Evolutionary conservation across 768 basidiomycete species (phyloP), one percentile per base, ranked within the genome.

Genomic region (Auricularia sp.): DNA sequence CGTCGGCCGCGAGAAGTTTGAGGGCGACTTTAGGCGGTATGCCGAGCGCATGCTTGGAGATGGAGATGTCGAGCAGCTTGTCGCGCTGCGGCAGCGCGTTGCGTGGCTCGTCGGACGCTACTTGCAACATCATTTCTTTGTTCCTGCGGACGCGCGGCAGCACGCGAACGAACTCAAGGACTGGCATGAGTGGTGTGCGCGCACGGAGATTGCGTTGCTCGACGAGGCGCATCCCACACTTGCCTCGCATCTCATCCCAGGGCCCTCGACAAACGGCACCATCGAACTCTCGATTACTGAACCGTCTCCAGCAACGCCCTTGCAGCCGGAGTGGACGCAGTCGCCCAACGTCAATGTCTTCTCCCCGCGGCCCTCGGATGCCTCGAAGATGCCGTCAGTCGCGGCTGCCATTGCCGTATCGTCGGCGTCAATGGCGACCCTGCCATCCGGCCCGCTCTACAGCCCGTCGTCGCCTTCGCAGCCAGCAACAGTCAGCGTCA

Each of bases 21-120:
- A 91, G 72, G 70, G 72, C n/a, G 90, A 92, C 71, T 83, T 91
- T 60, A 74, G 81, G 36, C 79, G 88, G 36, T 86, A 85, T 67
- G 87, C 85, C 70, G 79, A 79, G 1, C 87, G 84, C 73, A 79
- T 90, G 61, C 77, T 90, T 39, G 79, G 76, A 36, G 87, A 87
- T 0, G 82, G 83, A 0, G 74, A 75, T 1, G 79, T 78, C 23
- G 75, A 75, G 42, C 64, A 66, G 54, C 76, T 72, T 62, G 74
- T 74, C 47, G 76, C 74, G 23, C 74, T 77, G 64, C 79, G 77
- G 35, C 65, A 72, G 36, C 78, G 85, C 56, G 84, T 89, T 2
- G 73, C 70, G 12, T 90, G 88, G 88, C 76, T 92, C 61, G 84
- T 83, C 0, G 78, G 77, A 16, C 82, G 86, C 71, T 93, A 92